Evolutionary conservation across 805 yeast genomes (phyloP).

Genomic region (Spathaspora hagerdaliae): DNA sequence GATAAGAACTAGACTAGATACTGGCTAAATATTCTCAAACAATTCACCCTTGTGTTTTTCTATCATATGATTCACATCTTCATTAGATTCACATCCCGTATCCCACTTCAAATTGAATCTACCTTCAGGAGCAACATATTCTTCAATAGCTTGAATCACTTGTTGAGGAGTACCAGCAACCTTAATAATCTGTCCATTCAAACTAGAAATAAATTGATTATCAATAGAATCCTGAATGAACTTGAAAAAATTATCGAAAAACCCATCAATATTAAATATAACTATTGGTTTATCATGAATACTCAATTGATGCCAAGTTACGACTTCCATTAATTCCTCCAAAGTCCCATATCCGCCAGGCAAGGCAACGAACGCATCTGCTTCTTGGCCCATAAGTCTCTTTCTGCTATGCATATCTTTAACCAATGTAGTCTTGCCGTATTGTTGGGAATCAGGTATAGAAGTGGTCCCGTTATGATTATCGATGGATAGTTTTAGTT

Average conservation of each 20-base stretch:
- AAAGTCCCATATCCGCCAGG: slow-evolving; percentile 92
- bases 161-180: slow-evolving; percentile 69
- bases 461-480: slow-evolving; percentile 67
- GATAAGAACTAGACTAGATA: too few relatives aligned
- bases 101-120: slow-evolving; percentile 73
- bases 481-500: slow-evolving; percentile 49
- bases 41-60: not conserved
- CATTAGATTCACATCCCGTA: not conserved
- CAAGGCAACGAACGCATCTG: slow-evolving; percentile 83
- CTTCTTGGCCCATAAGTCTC: slow-evolving; percentile 78
- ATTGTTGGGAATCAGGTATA: slow-evolving; percentile 52
- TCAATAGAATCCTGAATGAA: slow-evolving; percentile 59
- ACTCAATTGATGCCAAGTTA: slow-evolving; percentile 88
- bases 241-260: slow-evolving; percentile 63
- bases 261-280: slow-evolving; percentile 73
- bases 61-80: not conserved
- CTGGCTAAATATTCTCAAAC: not conserved
- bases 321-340: slow-evolving; percentile 86
- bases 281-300: slow-evolving; percentile 82
- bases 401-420: slow-evolving; percentile 89
- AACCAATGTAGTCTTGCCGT: slow-evolving; percentile 78
- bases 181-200: slow-evolving; percentile 52
- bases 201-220: slow-evolving; percentile 60
- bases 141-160: slow-evolving; percentile 57
- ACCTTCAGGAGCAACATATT: slow-evolving; percentile 66